phyloP scores from a whole-genome alignment of 2,329 filamentous ascomycete species.

The Nemania abortiva region DNA sequence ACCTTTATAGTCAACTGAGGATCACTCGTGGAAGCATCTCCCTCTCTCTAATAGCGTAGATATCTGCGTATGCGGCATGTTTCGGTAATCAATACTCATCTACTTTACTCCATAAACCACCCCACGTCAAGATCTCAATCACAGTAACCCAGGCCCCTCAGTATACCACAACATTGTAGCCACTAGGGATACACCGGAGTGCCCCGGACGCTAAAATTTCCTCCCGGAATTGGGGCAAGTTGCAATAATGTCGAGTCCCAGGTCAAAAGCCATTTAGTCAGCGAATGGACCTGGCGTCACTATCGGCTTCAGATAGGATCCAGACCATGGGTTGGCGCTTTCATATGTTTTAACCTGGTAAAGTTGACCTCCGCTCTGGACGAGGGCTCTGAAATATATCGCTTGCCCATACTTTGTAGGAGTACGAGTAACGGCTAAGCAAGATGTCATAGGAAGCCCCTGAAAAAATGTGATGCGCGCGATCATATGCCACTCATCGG shows the following conservation, averaged over 20 bases:
- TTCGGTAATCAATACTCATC: no score
- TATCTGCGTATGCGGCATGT: no score
- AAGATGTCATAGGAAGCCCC: constrained; percentile 36
- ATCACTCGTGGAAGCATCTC: no score
- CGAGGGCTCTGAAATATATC: constrained; percentile 32
- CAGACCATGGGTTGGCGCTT: constrained; percentile 32
- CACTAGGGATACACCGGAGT: neutral
- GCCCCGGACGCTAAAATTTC: neutral
- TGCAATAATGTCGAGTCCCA: neutral
- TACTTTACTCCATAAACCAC: no score
- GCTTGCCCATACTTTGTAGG: no score
- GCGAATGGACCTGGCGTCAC: constrained; percentile 35
- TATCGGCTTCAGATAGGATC: constrained; percentile 33
- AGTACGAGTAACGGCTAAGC: constrained; percentile 30
- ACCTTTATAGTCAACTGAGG: no score
- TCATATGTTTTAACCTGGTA: constrained; percentile 34
- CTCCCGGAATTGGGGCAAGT: neutral
- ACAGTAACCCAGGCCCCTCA: neutral
- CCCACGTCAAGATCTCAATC: no score
- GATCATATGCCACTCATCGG: constrained; percentile 44
- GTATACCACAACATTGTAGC: neutral
- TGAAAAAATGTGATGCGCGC: constrained; percentile 38
- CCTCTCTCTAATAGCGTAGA: no score
- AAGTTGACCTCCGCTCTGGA: constrained; percentile 39
- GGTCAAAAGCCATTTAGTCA: constrained; percentile 17